Base-by-base conservation (phyloP, 805 yeast genomes). In the Candida koratica region DNA sequence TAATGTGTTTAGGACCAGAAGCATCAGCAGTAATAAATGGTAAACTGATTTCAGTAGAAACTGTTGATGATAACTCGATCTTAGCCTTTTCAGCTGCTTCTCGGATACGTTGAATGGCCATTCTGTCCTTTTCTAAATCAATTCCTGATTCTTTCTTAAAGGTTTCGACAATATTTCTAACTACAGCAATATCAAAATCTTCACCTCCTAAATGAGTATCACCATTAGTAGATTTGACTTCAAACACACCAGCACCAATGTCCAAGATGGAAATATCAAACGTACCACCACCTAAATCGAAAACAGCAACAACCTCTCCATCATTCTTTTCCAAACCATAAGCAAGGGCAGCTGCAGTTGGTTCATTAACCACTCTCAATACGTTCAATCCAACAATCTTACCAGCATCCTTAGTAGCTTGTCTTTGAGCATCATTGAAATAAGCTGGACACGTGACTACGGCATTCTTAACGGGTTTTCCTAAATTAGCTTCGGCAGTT, bases 211-310 rank as follows among this genome's bases (percentile, higher is more conserved):
- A 71, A 69, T 84, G 94, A 50, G 94, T 84, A 70, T 84, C 93
- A 80, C 94, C 97, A 69, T 89, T 89, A 60, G 97, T 88, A 45
- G 96, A 86, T 73, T 88, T 88, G 64, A 88, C 97, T 76, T 88
- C 97, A 56, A 88, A 88, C 50, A 88, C 97, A 76, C 97, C 97
- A 61, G 88, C 87, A 71, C 89, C 96, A 55, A 88, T 89, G 75
- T 89, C 97, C 60, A 88, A 77, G 62, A 88, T 85, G 53, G 97
- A 88, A 68, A 88, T 83, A 83, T 88, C 97, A 64, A 88, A 88
- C 56, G 97, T 88, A 80, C 97, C 97, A 67, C 97, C 97, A 80
- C 97, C 97, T 59, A 88, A 77, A 71, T 88, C 97, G 72, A 89
- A 88, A 49, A 88, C 97, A 45, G 97, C 97, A 53, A 88, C 95